Evolutionary conservation across 306 rosid species (phyloP).

Genomic region (Cucurbita pepo): DNA sequence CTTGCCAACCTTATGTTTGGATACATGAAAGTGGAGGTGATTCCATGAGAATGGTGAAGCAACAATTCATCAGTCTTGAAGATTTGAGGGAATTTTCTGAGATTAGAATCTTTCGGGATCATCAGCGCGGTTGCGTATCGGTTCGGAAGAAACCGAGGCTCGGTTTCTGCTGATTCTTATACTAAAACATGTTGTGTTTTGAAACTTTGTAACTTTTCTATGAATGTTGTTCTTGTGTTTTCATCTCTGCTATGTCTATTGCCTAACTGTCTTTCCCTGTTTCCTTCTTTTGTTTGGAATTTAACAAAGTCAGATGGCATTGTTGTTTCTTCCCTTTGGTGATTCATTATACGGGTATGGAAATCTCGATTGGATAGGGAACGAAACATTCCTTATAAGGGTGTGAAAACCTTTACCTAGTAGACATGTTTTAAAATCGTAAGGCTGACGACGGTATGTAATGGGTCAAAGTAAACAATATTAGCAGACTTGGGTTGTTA

Average conservation of each 20-base stretch:
- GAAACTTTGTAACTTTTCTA: neutral
- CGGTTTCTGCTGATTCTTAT: constrained; percentile 44
- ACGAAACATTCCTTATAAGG: too few relatives aligned
- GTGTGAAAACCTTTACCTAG: too few relatives aligned
- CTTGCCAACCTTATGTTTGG: constrained; percentile 88
- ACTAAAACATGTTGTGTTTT: neutral
- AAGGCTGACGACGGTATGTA: too few relatives aligned
- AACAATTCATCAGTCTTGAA: constrained; percentile 80
- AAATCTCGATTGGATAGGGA: too few relatives aligned
- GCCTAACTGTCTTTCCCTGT: neutral
- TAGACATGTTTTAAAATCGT: too few relatives aligned
- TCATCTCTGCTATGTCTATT: neutral
- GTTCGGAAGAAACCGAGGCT: constrained; percentile 70
- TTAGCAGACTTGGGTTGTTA: too few relatives aligned
- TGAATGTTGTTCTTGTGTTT: constrained; percentile 3
- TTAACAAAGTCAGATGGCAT: neutral
- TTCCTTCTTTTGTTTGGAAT: neutral
- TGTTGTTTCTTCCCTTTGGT: neutral
- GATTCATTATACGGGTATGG: too few relatives aligned
- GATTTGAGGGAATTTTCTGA: constrained; percentile 68
- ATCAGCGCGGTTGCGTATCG: constrained; percentile 62
- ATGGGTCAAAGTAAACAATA: too few relatives aligned
- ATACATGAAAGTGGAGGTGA: constrained; percentile 61
- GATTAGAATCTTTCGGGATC: constrained; percentile 84
- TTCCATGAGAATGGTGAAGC: constrained; percentile 75